phyloP scores from a whole-genome alignment of 352 stramenopile species.

The Pilasporangium apinafurcum region DNA sequence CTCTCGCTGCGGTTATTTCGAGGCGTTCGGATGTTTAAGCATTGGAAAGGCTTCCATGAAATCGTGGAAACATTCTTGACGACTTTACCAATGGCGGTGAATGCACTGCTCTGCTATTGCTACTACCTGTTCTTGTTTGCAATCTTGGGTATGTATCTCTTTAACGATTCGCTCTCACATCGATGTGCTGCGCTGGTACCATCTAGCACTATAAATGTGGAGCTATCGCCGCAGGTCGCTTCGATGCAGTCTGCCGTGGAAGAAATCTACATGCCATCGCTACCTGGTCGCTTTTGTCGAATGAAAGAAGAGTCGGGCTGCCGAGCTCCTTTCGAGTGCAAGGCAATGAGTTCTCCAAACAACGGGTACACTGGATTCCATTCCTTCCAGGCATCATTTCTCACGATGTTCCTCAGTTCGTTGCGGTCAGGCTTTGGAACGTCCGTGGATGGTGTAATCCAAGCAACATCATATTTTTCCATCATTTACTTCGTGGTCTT shows the following conservation, averaged over 20 bases:
- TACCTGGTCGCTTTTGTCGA: conserved; percentile 52
- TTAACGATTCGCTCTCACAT: conserved; percentile 76
- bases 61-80: conserved; percentile 74
- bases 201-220: conserved; percentile 3
- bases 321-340: conserved; percentile 40
- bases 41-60: conserved; percentile 71
- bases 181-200: conserved; percentile 37
- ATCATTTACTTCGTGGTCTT: conserved; percentile 80
- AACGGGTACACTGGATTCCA: conserved; percentile 77
- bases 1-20: conserved; percentile 70
- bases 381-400: conserved; percentile 76
- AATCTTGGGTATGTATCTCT: conserved; percentile 84
- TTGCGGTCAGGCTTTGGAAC: conserved; percentile 70
- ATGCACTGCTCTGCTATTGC: conserved; percentile 71
- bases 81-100: conserved; percentile 63
- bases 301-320: conserved; percentile 12
- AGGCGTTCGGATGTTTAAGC: conserved; percentile 57
- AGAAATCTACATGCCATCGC: conserved; percentile 47
- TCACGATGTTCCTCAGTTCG: conserved; percentile 77
- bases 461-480: conserved; percentile 64
- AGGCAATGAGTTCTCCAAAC: conserved; percentile 54
- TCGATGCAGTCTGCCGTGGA: no score
- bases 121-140: conserved; percentile 86
- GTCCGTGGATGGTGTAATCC: conserved; percentile 63
- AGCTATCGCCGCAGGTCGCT: conserved; percentile 8